These are phyloP conservation scores for Xylaria sp. DNA, from an alignment of 495 filamentous ascomycete genomes.

Conservation along the genomic window DNA sequence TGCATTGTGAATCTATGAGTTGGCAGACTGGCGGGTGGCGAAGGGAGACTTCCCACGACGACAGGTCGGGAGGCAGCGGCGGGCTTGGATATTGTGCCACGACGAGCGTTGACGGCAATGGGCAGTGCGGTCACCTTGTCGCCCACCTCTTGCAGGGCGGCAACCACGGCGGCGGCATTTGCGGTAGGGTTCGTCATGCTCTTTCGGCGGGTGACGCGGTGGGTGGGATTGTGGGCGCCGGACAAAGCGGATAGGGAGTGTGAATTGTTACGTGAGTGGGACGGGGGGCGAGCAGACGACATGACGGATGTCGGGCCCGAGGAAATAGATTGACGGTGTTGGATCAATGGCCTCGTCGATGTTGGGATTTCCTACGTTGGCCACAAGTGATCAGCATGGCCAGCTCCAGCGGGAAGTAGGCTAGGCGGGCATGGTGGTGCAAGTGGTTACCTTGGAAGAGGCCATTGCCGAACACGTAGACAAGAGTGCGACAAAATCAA, in stretches of 20 bases:
- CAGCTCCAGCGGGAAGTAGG: conserved; percentile 35
- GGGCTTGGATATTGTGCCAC: conserved; percentile 59
- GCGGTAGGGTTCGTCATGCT: conserved; percentile 80
- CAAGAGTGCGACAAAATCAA: conserved; percentile 41
- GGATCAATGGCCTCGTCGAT: conserved; percentile 54
- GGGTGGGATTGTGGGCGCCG: conserved; percentile 72
- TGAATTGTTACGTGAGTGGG: conserved; percentile 77
- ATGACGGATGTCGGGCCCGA: conserved; percentile 48
- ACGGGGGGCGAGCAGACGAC: conserved; percentile 52
- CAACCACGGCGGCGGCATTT: conserved; percentile 76
- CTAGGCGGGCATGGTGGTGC: conserved; percentile 39
- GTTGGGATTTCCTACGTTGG: conserved; percentile 56
- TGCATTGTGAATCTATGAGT: conserved; percentile 50
- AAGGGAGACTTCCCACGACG: conserved; percentile 62
- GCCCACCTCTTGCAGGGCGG: conserved; percentile 69
- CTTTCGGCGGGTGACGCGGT: conserved; percentile 92
- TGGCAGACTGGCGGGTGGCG: conserved; percentile 59
- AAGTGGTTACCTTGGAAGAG: conserved; percentile 58
- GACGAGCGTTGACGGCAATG: conserved; percentile 54
- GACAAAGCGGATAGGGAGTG: conserved; percentile 78
- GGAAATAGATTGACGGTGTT: conserved; percentile 57
- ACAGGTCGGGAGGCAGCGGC: conserved; percentile 48
- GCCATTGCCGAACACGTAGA: conserved; percentile 55
- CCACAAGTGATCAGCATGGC: conserved; percentile 48
- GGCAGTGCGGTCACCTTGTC: conserved; percentile 61